These are phyloP conservation scores for Entonaema liquescens DNA, from an alignment of 495 filamentous ascomycete species.

Conservation along the genomic window DNA sequence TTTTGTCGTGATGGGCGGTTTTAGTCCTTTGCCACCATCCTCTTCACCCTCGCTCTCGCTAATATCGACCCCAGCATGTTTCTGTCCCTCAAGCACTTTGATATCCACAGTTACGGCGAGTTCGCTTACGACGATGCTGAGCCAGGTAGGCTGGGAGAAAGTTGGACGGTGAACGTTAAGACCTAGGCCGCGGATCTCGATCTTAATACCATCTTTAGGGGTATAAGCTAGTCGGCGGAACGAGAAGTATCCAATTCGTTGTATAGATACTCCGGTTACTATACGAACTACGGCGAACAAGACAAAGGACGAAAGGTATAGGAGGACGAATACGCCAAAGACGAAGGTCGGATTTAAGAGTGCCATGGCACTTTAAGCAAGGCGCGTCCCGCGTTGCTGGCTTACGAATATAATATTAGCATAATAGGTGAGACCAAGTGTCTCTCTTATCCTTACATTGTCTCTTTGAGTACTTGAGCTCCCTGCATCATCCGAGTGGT, in stretches of 20 bases:
- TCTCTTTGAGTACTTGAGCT: constrained; percentile 29
- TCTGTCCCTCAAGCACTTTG: constrained; percentile 63
- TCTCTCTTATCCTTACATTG: constrained; percentile 35
- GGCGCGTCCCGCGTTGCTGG: constrained; percentile 42
- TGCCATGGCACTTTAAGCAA: constrained; percentile 52
- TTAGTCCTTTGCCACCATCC: constrained; percentile 26
- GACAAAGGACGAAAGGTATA: constrained; percentile 91
- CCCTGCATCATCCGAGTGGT: constrained; percentile 42
- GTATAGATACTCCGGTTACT: constrained; percentile 92
- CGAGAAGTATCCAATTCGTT: constrained; percentile 91
- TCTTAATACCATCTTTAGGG: constrained; percentile 82
- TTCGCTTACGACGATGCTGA: constrained; percentile 87
- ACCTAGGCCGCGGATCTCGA: constrained; percentile 90
- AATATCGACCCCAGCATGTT: constrained; percentile 39
- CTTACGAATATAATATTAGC: constrained; percentile 30
- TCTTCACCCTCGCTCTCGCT: constrained; percentile 41
- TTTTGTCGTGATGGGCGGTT: constrained; percentile 26
- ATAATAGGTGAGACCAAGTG: not conserved
- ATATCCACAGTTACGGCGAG: constrained; percentile 84
- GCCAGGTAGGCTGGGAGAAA: constrained; percentile 96
- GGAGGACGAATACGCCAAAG: constrained; percentile 80
- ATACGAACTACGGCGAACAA: constrained; percentile 93
- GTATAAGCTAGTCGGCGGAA: constrained; percentile 89
- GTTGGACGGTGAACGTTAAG: constrained; percentile 90
- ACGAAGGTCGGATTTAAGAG: constrained; percentile 77